Evolutionary conservation across 1,284 basidiomycete genomes (phyloP).

Genomic region (Marasmius sp.): DNA sequence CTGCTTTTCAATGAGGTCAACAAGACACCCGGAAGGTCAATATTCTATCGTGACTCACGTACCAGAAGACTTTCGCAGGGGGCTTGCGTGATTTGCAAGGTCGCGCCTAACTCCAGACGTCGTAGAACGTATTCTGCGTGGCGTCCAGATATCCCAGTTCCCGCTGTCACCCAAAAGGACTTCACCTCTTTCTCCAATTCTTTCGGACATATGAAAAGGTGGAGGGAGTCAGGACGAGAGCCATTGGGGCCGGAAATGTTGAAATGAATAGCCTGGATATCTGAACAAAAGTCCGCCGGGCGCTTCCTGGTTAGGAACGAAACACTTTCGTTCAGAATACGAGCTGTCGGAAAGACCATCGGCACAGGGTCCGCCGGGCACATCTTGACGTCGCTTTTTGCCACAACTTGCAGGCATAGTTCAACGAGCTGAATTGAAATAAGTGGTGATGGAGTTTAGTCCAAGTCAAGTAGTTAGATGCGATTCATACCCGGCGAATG

Average conservation of each 20-base stretch:
- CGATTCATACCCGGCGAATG: constrained; percentile 75
- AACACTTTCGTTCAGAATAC: not conserved
- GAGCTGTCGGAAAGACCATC: not conserved
- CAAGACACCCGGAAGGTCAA: not conserved
- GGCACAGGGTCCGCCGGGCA: not conserved
- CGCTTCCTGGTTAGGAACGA: not conserved
- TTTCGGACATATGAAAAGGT: constrained; percentile 80
- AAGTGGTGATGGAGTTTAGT: not conserved
- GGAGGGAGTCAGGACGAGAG: constrained; percentile 45
- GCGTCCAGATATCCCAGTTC: constrained; percentile 87
- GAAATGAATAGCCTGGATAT: constrained; percentile 22
- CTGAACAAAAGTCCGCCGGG: not conserved
- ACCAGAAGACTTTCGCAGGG: constrained; percentile 36
- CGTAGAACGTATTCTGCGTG: constrained; percentile 82
- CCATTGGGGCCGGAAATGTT: constrained; percentile 13
- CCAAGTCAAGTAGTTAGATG: not conserved
- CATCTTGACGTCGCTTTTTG: not conserved
- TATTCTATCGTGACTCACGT: constrained; percentile 79
- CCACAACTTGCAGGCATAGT: constrained; percentile 79
- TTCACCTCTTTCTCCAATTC: constrained; percentile 74
- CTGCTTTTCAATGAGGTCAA: not conserved
- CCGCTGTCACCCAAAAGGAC: constrained; percentile 96
- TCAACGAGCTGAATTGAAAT: constrained; percentile 66
- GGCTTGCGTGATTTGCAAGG: constrained; percentile 17
- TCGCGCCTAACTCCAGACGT: constrained; percentile 49